These are phyloP conservation scores for Sclerotiophoma versabilis DNA, from an alignment of 2,329 filamentous ascomycete species.

Conservation along the genomic window DNA sequence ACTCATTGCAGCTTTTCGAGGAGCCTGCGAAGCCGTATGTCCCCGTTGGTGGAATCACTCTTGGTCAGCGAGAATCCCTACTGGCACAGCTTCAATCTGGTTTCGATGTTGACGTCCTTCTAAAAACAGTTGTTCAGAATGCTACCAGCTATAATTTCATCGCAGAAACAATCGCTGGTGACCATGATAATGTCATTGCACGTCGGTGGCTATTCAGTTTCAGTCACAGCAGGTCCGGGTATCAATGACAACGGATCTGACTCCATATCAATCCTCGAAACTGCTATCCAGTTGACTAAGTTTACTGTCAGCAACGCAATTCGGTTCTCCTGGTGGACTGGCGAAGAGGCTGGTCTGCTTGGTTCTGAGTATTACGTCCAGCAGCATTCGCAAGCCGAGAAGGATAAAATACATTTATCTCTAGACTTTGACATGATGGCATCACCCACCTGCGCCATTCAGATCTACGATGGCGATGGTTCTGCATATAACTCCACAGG, in stretches of 20 bases:
- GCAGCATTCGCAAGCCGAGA: conserved; percentile 57
- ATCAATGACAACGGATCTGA: conserved; percentile 83
- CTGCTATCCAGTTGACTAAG: conserved; percentile 68
- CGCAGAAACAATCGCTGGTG: conserved; percentile 65
- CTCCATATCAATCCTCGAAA: conserved; percentile 65
- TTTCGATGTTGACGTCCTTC: conserved; percentile 32
- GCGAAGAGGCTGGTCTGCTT: conserved; percentile 68
- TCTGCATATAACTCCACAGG: conserved; percentile 62
- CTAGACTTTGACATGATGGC: conserved; percentile 78
- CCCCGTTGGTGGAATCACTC: conserved; percentile 71
- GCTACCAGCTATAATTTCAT: conserved; percentile 60
- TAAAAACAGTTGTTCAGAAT: conserved; percentile 35
- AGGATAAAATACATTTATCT: conserved; percentile 69
- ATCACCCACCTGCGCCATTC: conserved; percentile 65
- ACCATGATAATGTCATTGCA: conserved; percentile 65
- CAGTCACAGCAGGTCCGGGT: conserved; percentile 67
- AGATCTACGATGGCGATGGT: conserved; percentile 66
- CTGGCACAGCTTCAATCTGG: conserved; percentile 60
- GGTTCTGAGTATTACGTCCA: conserved; percentile 66
- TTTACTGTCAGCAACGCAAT: conserved; percentile 74
- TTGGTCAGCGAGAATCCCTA: conserved; percentile 65
- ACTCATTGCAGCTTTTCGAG: conserved; percentile 56
- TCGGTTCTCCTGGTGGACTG: conserved; percentile 72
- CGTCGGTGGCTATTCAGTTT: conserved; percentile 68
- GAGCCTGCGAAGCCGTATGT: conserved; percentile 65